Conservation (phyloP, 495 filamentous ascomycete species). For the Cairneyella variabilis region DNA sequence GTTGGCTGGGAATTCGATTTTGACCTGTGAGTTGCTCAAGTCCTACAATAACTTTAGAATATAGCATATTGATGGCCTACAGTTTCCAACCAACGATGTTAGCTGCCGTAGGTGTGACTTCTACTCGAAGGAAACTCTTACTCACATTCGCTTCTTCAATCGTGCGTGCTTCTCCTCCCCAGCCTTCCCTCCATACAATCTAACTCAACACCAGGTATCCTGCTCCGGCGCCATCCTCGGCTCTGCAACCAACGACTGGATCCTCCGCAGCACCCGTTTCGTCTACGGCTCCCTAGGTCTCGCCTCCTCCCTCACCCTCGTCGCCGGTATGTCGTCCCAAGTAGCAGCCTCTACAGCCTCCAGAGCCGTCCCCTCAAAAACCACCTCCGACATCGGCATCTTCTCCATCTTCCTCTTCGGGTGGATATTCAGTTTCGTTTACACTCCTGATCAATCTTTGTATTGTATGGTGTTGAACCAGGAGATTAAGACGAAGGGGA, state of each 20-base stretch:
- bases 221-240: constrained; percentile 7
- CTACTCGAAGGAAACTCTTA: not conserved
- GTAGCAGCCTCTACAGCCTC: not conserved
- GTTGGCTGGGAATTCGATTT: constrained; percentile 3
- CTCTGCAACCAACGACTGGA: constrained; percentile 5
- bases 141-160: constrained; percentile 8
- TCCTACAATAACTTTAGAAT: too few relatives aligned
- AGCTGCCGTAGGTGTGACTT: not conserved
- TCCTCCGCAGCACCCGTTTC: constrained; percentile 1
- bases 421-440: constrained; percentile 8
- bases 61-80: too few relatives aligned
- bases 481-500: constrained; percentile 8
- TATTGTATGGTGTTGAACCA: constrained; percentile 11
- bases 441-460: constrained; percentile 9
- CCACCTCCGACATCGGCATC: constrained; percentile 1
- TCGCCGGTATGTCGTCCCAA: constrained; percentile 8
- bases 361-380: not conserved
- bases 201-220: not conserved
- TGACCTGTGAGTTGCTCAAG: constrained; percentile 3
- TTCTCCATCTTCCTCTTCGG: constrained; percentile 9
- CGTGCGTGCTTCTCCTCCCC: not conserved
- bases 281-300: constrained; percentile 4
- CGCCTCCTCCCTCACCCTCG: not conserved
- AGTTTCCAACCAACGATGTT: constrained; percentile 9
- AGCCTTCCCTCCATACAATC: not conserved